Percentiles rank a stretch among this genome's conserved stretches.
Evolutionary conservation across 2,329 filamentous ascomycete species (phyloP).

Genomic region (Diaporthe batatas): DNA sequence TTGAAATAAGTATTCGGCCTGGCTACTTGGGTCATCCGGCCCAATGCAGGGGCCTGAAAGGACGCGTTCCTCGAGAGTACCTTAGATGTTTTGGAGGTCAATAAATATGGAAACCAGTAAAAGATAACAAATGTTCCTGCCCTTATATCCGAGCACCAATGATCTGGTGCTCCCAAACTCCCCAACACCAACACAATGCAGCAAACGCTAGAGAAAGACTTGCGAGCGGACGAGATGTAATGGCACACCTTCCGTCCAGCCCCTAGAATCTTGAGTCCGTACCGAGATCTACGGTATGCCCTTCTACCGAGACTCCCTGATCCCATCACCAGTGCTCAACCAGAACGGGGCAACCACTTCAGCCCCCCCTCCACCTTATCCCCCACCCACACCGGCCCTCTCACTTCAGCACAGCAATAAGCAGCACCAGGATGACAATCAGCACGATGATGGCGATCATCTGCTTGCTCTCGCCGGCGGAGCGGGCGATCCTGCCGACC

Average conservation of each 20-base stretch:
- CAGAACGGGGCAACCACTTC: neutral
- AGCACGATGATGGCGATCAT: constrained; percentile 84
- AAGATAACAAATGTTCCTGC: neutral
- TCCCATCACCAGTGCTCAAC: too few species aligned
- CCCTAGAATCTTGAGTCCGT: neutral
- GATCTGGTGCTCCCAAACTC: constrained; percentile 11
- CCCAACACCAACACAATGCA: constrained; percentile 36
- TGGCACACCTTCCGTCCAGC: neutral
- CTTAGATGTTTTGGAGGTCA: neutral
- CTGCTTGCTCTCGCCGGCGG: constrained; percentile 88
- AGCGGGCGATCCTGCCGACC: constrained; percentile 78
- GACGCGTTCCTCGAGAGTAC: constrained; percentile 2
- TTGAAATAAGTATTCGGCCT: neutral
- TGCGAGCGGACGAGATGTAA: neutral
- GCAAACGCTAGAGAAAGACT: constrained; percentile 16
- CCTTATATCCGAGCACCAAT: neutral
- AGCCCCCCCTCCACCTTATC: too few species aligned
- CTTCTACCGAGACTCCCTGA: neutral
- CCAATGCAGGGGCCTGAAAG: neutral
- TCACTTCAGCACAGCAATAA: constrained; percentile 86
- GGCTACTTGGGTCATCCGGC: neutral
- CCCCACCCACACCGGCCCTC: neutral
- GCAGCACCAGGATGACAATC: constrained; percentile 83
- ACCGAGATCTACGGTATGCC: too few species aligned
- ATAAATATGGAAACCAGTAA: neutral